Conservation (phyloP, 768 basidiomycete species). For the Cubamyces lactineus region DNA sequence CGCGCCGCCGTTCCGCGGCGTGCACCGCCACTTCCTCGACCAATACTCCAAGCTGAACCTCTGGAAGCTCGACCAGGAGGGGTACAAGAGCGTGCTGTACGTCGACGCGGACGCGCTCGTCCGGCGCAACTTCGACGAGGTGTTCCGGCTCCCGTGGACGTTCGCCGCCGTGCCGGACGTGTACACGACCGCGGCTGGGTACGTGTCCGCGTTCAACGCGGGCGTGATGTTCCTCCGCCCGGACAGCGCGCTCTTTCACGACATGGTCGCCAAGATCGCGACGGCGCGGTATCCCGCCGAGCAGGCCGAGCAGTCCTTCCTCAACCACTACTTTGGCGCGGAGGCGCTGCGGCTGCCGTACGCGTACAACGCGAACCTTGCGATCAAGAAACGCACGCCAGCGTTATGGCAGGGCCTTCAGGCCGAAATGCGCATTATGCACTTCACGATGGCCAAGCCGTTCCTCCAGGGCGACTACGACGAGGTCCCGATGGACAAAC, state of each 20-base stretch:
- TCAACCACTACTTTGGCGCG: conserved; percentile 41
- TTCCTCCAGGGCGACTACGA: conserved; percentile 30
- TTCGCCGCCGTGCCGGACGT: conserved; percentile 42
- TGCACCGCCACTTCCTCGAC: conserved; percentile 37
- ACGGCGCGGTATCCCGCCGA: conserved; percentile 42
- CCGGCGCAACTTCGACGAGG: conserved; percentile 38
- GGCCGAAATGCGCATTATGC: conserved; percentile 37
- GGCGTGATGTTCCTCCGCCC: conserved; percentile 41
- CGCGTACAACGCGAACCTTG: conserved; percentile 43
- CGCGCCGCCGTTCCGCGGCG: conserved; percentile 37
- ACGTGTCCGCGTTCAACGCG: conserved; percentile 40
- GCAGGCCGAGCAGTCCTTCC: conserved; percentile 49
- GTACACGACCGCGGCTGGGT: conserved; percentile 31
- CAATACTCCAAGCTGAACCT: conserved; percentile 42
- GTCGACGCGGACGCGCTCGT: conserved; percentile 42
- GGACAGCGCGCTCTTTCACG: conserved; percentile 32
- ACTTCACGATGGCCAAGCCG: conserved; percentile 39
- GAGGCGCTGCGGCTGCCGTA: conserved; percentile 39
- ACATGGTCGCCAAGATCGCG: conserved; percentile 42
- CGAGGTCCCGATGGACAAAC: conserved; percentile 27
- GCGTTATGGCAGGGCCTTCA: conserved; percentile 37
- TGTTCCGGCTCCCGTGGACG: conserved; percentile 38
- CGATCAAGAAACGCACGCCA: conserved; percentile 37
- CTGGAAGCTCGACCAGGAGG: conserved; percentile 38
- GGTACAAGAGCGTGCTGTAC: conserved; percentile 36